Evolutionary conservation across 2,329 filamentous ascomycete species (phyloP).

Genomic region (Ophiocordyceps camponoti-leonardi): DNA sequence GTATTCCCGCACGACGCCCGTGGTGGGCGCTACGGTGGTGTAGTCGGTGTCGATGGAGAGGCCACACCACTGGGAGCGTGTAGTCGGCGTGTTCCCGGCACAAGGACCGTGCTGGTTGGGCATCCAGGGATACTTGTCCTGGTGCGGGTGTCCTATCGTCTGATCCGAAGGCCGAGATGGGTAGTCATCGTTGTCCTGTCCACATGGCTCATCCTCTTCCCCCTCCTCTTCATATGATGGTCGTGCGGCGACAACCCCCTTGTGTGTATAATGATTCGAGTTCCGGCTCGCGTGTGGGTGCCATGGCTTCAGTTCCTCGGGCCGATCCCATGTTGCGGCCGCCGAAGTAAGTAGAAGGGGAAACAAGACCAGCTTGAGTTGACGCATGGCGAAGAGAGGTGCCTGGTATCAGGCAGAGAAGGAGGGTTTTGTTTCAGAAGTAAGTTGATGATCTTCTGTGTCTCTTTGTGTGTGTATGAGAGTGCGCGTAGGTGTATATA

Average conservation of each 20-base stretch:
- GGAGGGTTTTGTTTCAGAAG: neutral
- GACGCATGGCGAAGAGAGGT: neutral
- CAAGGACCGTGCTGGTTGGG: neutral
- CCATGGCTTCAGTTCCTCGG: neutral
- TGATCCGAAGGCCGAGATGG: neutral
- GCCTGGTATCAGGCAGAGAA: neutral
- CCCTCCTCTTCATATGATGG: neutral
- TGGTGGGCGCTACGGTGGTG: slow-evolving; percentile 21
- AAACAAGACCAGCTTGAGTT: neutral
- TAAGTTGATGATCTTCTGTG: neutral
- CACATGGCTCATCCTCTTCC: neutral
- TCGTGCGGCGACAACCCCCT: neutral
- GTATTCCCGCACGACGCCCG: slow-evolving; percentile 32
- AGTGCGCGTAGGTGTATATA: no score
- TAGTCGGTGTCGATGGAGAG: slow-evolving; percentile 10
- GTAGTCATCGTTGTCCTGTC: neutral
- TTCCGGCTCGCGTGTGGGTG: neutral
- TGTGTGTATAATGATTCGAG: neutral
- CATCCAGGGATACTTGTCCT: neutral
- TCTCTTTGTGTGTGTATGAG: neutral
- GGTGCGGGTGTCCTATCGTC: neutral
- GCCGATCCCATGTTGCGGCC: neutral
- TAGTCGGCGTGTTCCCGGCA: neutral
- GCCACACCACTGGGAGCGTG: neutral
- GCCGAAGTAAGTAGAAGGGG: neutral